Base-by-base conservation (phyloP, 371 early-diverging fungal species). In the Actinomortierella ambigua region DNA sequence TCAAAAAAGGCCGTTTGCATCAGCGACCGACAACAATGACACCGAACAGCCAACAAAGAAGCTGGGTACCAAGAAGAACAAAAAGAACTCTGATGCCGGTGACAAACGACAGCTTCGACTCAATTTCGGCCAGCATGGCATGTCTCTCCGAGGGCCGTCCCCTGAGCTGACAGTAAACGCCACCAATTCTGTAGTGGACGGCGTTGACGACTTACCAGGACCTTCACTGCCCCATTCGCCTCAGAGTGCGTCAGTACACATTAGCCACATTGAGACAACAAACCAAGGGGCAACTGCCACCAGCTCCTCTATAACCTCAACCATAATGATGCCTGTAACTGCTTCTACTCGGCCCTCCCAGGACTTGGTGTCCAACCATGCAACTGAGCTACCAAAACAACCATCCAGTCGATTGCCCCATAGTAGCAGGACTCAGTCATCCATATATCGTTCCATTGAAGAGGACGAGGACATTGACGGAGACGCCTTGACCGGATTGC, bases 91-190 rank as follows among this genome's bases (percentile, higher is more conserved):
- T 11, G 11, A 34, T 34, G 34, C 63, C 14, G 68, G 63, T 26
- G 58, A 50, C 47, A 73, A 73, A 50, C 39, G 68, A 29, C 75
- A 73, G 41, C 47, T 73, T 43, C 63, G 67, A 34, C 55, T 73
- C 4, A 67, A 73, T 57, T 73, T 73, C 56, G 67, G 75, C 60
- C 60, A 68, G 8, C 75, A 73, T 67, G 63, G 57, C 11, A 43
- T 71, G 13, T 24, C 15, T 2, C 27, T 22, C 51, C 59, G 53
- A 71, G 66, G 50, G 42, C 52, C 13, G 23, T 24, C 20, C 24
- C 56, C 0, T 27, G 34, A 34, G 34, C 34, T 47, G n/a, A 18
- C 51, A 0, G 62, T 49, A 29, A 44, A 44, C 75, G 64, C 75
- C 63, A 63, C 68, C 67, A 73, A 66, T 55, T 34, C 9, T 14